Evolutionary conservation across 441 rosid species (phyloP), one percentile per base, ranked within the genome.

Genomic region (Gossypium lobatum): DNA sequence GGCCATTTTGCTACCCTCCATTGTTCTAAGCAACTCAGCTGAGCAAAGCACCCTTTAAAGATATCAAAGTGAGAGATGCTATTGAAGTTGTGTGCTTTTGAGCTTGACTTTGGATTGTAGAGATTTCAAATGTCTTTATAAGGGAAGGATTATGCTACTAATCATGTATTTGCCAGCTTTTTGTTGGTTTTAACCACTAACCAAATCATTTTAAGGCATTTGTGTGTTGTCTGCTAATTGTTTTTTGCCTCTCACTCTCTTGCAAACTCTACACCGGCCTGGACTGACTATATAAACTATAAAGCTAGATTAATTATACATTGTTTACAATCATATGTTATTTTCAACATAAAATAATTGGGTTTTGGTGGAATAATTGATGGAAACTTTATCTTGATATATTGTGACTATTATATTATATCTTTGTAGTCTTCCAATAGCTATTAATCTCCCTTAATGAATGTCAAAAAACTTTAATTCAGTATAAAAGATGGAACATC

Each of bases 1-100:
- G 52, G 70, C 63, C 74, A 68, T 69, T 65, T 64, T 84, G 76
- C 54, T 7, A 25, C 76, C 67, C 77, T 78, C 73, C 87, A 84
- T 84, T 52, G 10, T 74, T 50, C 75, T 25, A 9, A 3, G 21
- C 42, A 34, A 3, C 5, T 52, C 20, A 23, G 25, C 26, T 18
- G 26, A 46, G 13, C 9, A 20, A 55, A 18, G 14, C 37, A 66
- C 57, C 25, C n/a, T 11, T 0, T 3, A 45, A 45, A 20, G 48
- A 6, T 64, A 17, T 20, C 3, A 4, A 63, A 72, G n/a, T n/a
- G 42, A 11, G 50, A 7, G n/a, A 20, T 23, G 25, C 23, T 39
- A 65, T 18, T 39, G 6, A 6, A 18, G 53, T n/a, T 11, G 70
- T 13, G 48, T 2, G 13, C 1, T 50, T 37, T 10, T 48, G 64